phyloP scores from a whole-genome alignment of 495 filamentous ascomycete genomes.

The Neurospora sp. region DNA sequence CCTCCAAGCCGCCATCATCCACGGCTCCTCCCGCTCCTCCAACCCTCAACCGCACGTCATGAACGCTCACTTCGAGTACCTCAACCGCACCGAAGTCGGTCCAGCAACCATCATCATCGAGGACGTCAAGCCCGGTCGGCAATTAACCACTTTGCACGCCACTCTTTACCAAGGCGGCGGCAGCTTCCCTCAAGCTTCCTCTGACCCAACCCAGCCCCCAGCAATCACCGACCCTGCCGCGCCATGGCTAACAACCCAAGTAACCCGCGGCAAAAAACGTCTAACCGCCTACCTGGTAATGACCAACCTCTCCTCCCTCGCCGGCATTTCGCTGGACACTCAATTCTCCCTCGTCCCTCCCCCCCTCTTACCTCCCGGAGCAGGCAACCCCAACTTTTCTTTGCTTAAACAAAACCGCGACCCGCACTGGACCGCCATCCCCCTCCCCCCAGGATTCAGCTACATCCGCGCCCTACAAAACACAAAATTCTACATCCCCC shows the following conservation, averaged over 20 bases:
- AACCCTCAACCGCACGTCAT: slow-evolving; percentile 54
- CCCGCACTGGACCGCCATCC: slow-evolving; percentile 33
- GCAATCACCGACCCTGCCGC: too few relatives aligned
- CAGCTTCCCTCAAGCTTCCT: background rate
- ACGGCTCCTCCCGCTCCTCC: slow-evolving; percentile 46
- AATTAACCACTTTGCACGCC: slow-evolving; percentile 60
- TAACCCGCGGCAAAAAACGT: slow-evolving; percentile 7
- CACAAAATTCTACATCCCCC: slow-evolving; percentile 46
- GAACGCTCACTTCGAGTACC: slow-evolving; percentile 62
- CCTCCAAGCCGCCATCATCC: slow-evolving; percentile 47
- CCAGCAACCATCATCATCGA: slow-evolving; percentile 53
- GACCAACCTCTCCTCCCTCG: slow-evolving; percentile 47
- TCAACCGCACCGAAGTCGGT: slow-evolving; percentile 56
- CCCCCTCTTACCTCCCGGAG: slow-evolving; percentile 16
- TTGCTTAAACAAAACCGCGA: slow-evolving; percentile 31
- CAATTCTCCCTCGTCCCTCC: slow-evolving; percentile 34
- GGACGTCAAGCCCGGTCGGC: slow-evolving; percentile 62
- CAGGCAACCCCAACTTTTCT: slow-evolving; percentile 19
- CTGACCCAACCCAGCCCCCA: background rate
- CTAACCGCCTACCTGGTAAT: slow-evolving; percentile 58
- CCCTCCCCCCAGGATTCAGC: slow-evolving; percentile 26
- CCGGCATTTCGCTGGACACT: slow-evolving; percentile 47
- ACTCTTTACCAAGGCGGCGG: slow-evolving; percentile 40
- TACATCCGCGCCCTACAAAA: slow-evolving; percentile 40
- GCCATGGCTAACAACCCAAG: background rate